These are phyloP conservation scores for Amaranthus cruentus DNA, from an alignment of 148 eudicot species.

Conservation along the genomic window DNA sequence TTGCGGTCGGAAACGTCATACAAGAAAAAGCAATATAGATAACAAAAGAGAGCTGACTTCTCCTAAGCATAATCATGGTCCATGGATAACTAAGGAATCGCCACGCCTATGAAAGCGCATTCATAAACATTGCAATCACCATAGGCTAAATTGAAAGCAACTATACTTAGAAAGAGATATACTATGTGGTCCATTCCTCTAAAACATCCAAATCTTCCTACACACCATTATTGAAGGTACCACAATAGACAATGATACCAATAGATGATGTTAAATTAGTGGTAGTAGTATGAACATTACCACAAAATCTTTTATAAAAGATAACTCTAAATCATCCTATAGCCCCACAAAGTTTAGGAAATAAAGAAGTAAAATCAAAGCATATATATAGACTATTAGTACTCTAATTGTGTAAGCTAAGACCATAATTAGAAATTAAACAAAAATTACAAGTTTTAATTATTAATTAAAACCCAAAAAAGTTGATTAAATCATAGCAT, in stretches of 20 bases:
- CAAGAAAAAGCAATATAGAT: not conserved
- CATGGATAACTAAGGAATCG: constrained; percentile 14
- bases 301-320: not conserved
- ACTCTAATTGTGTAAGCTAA: not conserved
- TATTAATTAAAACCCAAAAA: not conserved
- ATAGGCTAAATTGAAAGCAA: constrained; percentile 32
- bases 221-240: constrained; percentile 31
- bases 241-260: constrained; percentile 33
- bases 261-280: constrained; percentile 14
- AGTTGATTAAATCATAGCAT: not conserved
- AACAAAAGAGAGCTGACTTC: not conserved
- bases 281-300: not conserved
- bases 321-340: not conserved
- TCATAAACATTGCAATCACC: constrained; percentile 24
- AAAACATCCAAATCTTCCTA: constrained; percentile 28
- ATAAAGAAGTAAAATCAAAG: constrained; percentile 9
- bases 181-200: constrained; percentile 30
- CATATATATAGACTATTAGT: not conserved
- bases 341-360: constrained; percentile 5
- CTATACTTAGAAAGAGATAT: constrained; percentile 24
- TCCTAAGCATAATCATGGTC: not conserved
- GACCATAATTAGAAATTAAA: not conserved
- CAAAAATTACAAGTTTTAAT: not conserved
- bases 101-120: constrained; percentile 10
- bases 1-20: too few species aligned